A percentile compares a stretch with the other conserved stretches of the same genome.
Evolutionary conservation across 2,329 filamentous ascomycete genomes (phyloP).

Genomic region (Fusarium hainanense): DNA sequence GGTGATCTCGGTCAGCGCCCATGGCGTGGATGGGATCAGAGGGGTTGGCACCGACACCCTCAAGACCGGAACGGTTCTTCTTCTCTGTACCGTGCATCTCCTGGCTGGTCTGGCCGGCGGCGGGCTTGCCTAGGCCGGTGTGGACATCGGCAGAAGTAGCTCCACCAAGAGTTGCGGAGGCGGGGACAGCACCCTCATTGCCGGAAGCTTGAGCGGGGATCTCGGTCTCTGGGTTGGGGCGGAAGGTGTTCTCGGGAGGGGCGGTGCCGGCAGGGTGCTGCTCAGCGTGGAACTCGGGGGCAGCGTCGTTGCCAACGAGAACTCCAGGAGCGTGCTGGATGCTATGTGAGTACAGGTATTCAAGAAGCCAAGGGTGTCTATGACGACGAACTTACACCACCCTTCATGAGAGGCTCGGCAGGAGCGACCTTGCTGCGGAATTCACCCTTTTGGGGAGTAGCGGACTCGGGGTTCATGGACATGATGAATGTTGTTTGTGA

Average conservation of each 20-base stretch:
- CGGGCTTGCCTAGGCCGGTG: conserved; percentile 56
- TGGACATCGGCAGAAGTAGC: conserved; percentile 59
- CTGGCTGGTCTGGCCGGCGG: conserved; percentile 55
- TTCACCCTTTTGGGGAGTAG: conserved; percentile 63
- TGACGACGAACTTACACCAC: conserved; percentile 60
- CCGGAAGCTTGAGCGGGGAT: conserved; percentile 51
- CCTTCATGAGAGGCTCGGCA: conserved; percentile 63
- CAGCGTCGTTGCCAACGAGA: conserved; percentile 67
- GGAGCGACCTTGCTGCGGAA: conserved; percentile 64
- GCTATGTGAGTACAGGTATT: conserved; percentile 19
- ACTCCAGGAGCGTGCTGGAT: conserved; percentile 71
- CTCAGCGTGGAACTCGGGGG: conserved; percentile 72
- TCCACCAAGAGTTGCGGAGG: conserved; percentile 55
- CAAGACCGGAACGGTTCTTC: conserved; percentile 54
- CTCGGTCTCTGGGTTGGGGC: conserved; percentile 53
- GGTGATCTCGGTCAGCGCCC: conserved; percentile 48
- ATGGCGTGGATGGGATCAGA: conserved; percentile 46
- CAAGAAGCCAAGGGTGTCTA: not conserved
- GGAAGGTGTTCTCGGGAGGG: conserved; percentile 58
- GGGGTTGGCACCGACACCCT: conserved; percentile 52
- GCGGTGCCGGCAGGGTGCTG: conserved; percentile 71
- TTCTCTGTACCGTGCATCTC: conserved; percentile 54
- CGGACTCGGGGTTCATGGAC: conserved; percentile 64
- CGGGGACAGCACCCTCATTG: conserved; percentile 44
- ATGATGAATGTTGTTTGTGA: conserved; percentile 46